phyloP scores from a whole-genome alignment of 2,329 filamentous ascomycete species.

The Graphiopsis chlorocephala region DNA sequence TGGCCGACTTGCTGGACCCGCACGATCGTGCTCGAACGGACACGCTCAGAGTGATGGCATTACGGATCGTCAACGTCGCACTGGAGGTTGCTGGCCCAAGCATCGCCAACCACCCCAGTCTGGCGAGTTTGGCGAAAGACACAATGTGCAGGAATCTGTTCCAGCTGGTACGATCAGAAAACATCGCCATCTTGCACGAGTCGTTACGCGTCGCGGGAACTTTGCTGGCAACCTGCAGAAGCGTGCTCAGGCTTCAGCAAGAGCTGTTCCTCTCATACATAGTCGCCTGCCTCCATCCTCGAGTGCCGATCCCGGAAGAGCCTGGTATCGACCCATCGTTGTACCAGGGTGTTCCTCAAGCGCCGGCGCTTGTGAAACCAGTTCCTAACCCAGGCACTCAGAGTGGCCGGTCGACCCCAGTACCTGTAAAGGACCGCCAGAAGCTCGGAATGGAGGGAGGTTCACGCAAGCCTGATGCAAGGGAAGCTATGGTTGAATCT shows the following conservation, averaged over 20 bases:
- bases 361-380: constrained; percentile 81
- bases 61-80: constrained; percentile 95
- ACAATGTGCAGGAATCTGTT: constrained; percentile 91
- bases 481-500: constrained; percentile 97
- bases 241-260: constrained; percentile 90
- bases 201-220: constrained; percentile 90
- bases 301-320: constrained; percentile 90
- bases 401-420: constrained; percentile 84
- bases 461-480: constrained; percentile 84
- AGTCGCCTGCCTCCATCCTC: constrained; percentile 87
- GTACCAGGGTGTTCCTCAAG: constrained; percentile 89
- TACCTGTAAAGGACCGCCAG: constrained; percentile 87
- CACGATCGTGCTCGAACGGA: constrained; percentile 91
- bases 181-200: constrained; percentile 90
- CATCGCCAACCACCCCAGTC: constrained; percentile 84
- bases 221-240: constrained; percentile 82
- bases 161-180: constrained; percentile 92
- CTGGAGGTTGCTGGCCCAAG: constrained; percentile 94
- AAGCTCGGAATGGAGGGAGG: constrained; percentile 91
- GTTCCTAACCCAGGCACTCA: constrained; percentile 59
- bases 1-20: constrained; percentile 90
- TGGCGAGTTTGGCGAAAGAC: constrained; percentile 86
- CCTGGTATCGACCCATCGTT: constrained; percentile 84
- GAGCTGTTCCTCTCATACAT: constrained; percentile 94
- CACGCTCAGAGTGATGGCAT: constrained; percentile 92